A percentile compares a stretch with the other conserved stretches of the same genome.
Conservation (phyloP, 306 rosid genomes). For the Cicer pinnatifidum region DNA sequence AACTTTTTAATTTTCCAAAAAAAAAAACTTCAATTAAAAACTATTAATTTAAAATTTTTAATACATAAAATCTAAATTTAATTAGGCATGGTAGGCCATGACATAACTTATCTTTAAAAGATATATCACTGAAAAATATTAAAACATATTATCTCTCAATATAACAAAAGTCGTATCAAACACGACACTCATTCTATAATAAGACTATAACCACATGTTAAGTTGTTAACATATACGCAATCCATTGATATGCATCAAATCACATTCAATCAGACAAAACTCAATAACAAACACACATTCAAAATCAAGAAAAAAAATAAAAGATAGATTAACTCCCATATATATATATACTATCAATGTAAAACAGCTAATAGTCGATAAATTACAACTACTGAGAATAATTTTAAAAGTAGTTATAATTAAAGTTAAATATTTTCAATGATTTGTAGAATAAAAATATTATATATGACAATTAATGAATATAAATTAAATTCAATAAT, state of each 20-base stretch:
- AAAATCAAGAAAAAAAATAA: no score
- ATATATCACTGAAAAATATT: neutral
- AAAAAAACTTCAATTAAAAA: neutral
- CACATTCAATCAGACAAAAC: neutral
- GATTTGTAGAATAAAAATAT: no score
- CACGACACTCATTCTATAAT: slow-evolving; percentile 2
- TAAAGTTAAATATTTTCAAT: no score
- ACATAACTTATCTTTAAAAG: neutral
- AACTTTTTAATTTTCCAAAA: neutral
- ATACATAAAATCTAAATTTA: neutral
- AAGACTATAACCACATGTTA: neutral
- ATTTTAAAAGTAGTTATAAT: no score
- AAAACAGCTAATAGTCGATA: no score
- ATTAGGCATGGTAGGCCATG: neutral
- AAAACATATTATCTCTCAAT: neutral
- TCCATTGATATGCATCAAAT: neutral
- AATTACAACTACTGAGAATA: no score
- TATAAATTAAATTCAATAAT: no score
- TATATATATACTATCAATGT: no score
- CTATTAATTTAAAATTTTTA: no score
- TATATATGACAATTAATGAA: no score
- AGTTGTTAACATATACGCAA: neutral
- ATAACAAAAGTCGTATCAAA: neutral
- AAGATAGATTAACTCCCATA: no score
- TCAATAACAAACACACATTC: neutral